Percentiles rank a stretch among this genome's conserved stretches.
Evolutionary conservation across 495 filamentous ascomycete genomes (phyloP).

Genomic region (Patellaria atrata): DNA sequence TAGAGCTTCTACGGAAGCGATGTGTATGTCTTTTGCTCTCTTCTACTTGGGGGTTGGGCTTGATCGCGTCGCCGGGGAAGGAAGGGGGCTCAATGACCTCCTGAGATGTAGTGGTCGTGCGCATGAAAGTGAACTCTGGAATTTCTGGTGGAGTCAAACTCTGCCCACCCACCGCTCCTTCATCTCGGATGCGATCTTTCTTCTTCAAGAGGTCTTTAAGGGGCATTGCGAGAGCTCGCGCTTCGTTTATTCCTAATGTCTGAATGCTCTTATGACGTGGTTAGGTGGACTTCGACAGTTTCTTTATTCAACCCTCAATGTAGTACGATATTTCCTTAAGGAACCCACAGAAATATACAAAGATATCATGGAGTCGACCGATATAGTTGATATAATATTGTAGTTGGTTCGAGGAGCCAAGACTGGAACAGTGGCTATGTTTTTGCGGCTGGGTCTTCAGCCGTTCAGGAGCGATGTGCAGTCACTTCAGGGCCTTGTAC

Average conservation of each 20-base stretch:
- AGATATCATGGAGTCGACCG: no score
- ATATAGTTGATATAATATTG: no score
- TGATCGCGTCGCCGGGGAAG: conserved; percentile 30
- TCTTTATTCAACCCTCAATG: no score
- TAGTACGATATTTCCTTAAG: no score
- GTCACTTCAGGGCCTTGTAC: no score
- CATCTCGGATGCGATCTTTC: conserved; percentile 42
- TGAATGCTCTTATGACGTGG: not conserved
- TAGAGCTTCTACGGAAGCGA: conserved; percentile 32
- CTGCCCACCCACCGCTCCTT: conserved; percentile 11
- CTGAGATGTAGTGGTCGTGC: conserved; percentile 65
- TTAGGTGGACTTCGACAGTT: no score
- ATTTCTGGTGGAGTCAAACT: conserved; percentile 25
- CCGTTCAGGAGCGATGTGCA: no score
- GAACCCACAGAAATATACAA: no score
- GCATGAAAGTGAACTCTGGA: conserved; percentile 71
- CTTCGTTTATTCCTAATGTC: conserved; percentile 1
- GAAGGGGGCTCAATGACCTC: conserved; percentile 59
- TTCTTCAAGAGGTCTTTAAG: conserved; percentile 62
- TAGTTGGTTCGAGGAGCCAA: no score
- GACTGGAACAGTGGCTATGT: no score
- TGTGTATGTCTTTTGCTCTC: conserved; percentile 21
- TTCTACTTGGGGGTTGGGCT: conserved; percentile 14
- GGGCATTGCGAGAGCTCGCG: conserved; percentile 56
- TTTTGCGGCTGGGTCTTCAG: no score